A percentile compares a stretch with the other conserved stretches of the same genome.
Conservation (phyloP, 2,329 filamentous ascomycete species). For the Sphaceloma murrayae region DNA sequence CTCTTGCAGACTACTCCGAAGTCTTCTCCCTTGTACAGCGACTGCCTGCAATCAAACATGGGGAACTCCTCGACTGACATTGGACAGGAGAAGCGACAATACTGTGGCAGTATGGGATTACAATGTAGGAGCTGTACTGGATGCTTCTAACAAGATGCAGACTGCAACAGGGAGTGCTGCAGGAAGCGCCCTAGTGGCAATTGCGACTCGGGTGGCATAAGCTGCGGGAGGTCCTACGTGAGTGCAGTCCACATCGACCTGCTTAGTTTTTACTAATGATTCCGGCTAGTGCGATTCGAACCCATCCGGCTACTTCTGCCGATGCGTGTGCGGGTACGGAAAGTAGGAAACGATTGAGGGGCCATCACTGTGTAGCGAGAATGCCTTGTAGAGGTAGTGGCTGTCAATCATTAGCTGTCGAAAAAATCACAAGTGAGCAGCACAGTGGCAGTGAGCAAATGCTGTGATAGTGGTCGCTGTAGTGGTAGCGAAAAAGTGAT, state of each 20-base stretch:
- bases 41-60: too few species aligned
- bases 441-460: too few species aligned
- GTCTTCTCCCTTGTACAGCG: slow-evolving; percentile 1
- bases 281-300: slow-evolving; percentile 6
- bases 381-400: too few species aligned
- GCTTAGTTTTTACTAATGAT: not conserved
- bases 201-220: slow-evolving; percentile 4
- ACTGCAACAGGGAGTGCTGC: slow-evolving; percentile 6
- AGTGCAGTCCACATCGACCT: not conserved
- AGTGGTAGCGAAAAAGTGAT: too few species aligned
- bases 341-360: too few species aligned
- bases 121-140: not conserved
- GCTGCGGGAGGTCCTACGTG: slow-evolving; percentile 1
- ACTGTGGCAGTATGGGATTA: not conserved
- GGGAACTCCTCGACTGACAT: not conserved
- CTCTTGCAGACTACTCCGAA: slow-evolving; percentile 1
- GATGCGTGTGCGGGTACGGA: slow-evolving; percentile 4
- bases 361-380: too few species aligned
- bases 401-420: too few species aligned
- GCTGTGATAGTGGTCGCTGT: too few species aligned
- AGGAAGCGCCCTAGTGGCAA: slow-evolving; percentile 5
- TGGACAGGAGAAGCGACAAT: not conserved
- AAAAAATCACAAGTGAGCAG: too few species aligned
- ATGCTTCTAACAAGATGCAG: not conserved
- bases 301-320: not conserved